A percentile compares a stretch with the other conserved stretches of the same genome.
phyloP scores from a whole-genome alignment of 2,329 filamentous ascomycete species.

The Fusarium pseudonygamai region DNA sequence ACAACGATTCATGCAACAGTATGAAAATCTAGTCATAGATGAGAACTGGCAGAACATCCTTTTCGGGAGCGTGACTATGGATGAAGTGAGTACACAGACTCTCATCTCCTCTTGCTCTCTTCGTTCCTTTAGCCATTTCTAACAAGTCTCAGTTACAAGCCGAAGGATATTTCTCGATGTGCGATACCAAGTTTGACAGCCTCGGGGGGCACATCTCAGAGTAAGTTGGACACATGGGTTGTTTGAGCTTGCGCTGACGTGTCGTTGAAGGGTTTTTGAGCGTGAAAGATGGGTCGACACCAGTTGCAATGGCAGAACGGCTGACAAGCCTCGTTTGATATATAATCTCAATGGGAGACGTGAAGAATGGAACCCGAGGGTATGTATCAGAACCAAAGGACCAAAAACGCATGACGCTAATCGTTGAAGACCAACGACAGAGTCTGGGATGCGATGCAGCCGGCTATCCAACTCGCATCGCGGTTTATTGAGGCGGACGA shows the following conservation, averaged over 20 bases:
- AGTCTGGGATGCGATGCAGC: slow-evolving; percentile 44
- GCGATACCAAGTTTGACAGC: background rate
- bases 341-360: slow-evolving; percentile 37
- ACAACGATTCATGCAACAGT: slow-evolving; percentile 33
- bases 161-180: slow-evolving; percentile 38
- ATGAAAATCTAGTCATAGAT: slow-evolving; percentile 42
- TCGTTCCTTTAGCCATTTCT: background rate
- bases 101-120: background rate
- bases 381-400: slow-evolving; percentile 12
- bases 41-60: slow-evolving; percentile 45
- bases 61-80: slow-evolving; percentile 44
- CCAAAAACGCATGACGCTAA: background rate
- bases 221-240: slow-evolving; percentile 18
- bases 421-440: slow-evolving; percentile 33
- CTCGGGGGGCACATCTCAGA: slow-evolving; percentile 38
- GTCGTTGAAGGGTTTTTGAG: slow-evolving; percentile 13
- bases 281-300: slow-evolving; percentile 25
- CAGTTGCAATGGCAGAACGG: background rate
- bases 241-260: background rate
- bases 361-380: slow-evolving; percentile 39
- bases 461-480: slow-evolving; percentile 42
- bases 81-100: slow-evolving; percentile 39
- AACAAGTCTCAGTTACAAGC: slow-evolving; percentile 34
- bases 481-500: slow-evolving; percentile 35
- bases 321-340: background rate